A percentile compares a stretch with the other conserved stretches of the same genome.
Conservation (phyloP, 2,329 filamentous ascomycete genomes). For the Penicillium verrucosum region DNA sequence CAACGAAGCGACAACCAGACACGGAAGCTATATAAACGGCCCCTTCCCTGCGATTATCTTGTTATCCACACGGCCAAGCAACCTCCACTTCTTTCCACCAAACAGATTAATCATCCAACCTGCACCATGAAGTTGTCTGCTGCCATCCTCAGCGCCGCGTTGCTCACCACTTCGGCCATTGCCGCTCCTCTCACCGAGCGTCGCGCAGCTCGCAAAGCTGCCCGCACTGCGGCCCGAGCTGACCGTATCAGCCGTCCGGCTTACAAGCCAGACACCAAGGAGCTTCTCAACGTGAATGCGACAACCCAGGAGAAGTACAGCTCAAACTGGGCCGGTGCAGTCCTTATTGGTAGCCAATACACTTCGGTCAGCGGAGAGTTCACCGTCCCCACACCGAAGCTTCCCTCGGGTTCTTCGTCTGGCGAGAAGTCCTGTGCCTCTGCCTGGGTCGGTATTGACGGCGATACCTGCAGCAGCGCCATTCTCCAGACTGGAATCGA, state of each 20-base stretch:
- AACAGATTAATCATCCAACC: neutral
- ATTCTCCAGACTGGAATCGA: conserved; percentile 57
- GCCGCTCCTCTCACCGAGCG: conserved; percentile 49
- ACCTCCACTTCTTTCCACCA: neutral
- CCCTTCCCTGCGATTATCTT: no score
- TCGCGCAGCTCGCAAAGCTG: conserved; percentile 24
- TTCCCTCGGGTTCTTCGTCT: conserved; percentile 34
- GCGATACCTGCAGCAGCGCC: conserved; percentile 52
- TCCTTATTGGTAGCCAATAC: conserved; percentile 51
- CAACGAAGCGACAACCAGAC: neutral
- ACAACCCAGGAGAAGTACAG: conserved; percentile 47
- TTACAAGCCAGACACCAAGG: conserved; percentile 27
- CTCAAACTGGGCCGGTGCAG: conserved; percentile 57
- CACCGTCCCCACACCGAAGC: conserved; percentile 47
- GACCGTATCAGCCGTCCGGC: conserved; percentile 30
- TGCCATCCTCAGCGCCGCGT: conserved; percentile 33
- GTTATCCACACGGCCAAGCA: neutral
- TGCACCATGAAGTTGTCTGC: conserved; percentile 52
- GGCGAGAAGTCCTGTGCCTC: conserved; percentile 44
- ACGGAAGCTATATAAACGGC: neutral
- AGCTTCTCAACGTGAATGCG: conserved; percentile 31
- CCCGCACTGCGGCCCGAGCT: conserved; percentile 25
- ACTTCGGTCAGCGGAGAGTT: conserved; percentile 53
- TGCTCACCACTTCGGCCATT: conserved; percentile 44
- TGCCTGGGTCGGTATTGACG: conserved; percentile 60